Conservation (phyloP, 441 rosid species). For the Hura crepitans region DNA sequence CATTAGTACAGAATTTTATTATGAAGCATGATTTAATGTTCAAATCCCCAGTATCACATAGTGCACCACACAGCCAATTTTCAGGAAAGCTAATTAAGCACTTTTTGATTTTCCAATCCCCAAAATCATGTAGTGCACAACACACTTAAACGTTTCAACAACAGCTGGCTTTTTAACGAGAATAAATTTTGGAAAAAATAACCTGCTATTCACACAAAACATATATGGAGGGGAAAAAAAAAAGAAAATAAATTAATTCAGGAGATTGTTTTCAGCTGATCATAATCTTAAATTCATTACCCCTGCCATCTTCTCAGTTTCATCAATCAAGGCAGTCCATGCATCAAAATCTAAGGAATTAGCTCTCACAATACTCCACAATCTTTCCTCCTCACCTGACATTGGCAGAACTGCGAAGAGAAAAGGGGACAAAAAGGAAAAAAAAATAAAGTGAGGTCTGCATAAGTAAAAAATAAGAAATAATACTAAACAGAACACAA, state of each 20-base stretch:
- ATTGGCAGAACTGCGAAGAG: constrained; percentile 30
- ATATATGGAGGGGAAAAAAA: not conserved
- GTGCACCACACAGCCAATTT: not conserved
- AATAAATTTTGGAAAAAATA: not conserved
- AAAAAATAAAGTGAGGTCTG: not conserved
- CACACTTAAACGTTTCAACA: not conserved
- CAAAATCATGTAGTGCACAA: too few relatives aligned
- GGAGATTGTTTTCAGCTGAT: constrained; percentile 2
- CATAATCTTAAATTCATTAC: constrained; percentile 35
- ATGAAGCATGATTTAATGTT: not conserved
- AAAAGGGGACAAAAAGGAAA: not conserved
- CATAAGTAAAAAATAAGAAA: not conserved
- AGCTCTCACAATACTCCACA: constrained; percentile 79
- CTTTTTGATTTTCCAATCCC: too few relatives aligned
- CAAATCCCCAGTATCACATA: not conserved
- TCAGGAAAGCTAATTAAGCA: not conserved
- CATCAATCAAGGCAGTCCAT: constrained; percentile 88
- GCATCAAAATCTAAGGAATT: constrained; percentile 86
- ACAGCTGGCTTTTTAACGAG: not conserved
- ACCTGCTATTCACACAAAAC: not conserved
- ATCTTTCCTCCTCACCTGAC: constrained; percentile 81
- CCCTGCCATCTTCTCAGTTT: constrained; percentile 87
- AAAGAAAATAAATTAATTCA: not conserved
- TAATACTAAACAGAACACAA: not conserved
- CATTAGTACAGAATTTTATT: not conserved